Percentiles rank a stretch among this genome's conserved stretches.
These are phyloP conservation scores for Aspergillus asperescens DNA, from an alignment of 495 filamentous ascomycete genomes.

Conservation along the genomic window DNA sequence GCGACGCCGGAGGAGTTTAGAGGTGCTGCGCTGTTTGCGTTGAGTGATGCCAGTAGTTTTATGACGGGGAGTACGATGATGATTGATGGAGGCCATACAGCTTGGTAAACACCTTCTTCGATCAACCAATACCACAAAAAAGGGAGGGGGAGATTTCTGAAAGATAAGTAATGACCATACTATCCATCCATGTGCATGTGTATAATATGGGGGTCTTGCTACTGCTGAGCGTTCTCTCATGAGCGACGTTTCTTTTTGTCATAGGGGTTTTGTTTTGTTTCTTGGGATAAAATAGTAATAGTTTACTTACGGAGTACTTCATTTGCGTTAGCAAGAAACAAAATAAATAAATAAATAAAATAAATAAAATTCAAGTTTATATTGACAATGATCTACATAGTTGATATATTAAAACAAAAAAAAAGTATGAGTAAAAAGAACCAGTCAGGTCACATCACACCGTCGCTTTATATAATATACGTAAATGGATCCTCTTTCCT, in stretches of 20 bases:
- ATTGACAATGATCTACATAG: too few species aligned
- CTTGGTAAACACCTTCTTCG: conserved; percentile 37
- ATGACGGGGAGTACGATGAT: conserved; percentile 63
- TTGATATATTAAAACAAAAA: too few species aligned
- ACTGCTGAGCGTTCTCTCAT: not conserved
- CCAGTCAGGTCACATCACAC: not conserved
- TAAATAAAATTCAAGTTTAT: too few species aligned
- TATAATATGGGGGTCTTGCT: not conserved
- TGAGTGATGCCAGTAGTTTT: conserved; percentile 63
- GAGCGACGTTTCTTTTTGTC: not conserved
- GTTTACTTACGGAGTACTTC: too few species aligned
- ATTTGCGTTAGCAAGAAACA: too few species aligned
- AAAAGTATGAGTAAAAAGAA: too few species aligned
- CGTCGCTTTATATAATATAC: conserved; percentile 29
- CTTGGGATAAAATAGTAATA: not conserved
- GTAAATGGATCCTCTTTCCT: conserved; percentile 25
- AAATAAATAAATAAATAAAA: too few species aligned
- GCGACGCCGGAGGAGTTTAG: conserved; percentile 62
- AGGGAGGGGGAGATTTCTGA: too few species aligned
- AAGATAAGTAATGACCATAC: not conserved
- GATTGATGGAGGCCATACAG: conserved; percentile 60
- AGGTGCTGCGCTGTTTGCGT: conserved; percentile 54
- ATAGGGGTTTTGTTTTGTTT: not conserved
- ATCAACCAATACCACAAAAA: too few species aligned
- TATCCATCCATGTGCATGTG: not conserved